These are phyloP conservation scores for Vigna mungo DNA, from an alignment of 306 rosid species.

Conservation along the genomic window DNA sequence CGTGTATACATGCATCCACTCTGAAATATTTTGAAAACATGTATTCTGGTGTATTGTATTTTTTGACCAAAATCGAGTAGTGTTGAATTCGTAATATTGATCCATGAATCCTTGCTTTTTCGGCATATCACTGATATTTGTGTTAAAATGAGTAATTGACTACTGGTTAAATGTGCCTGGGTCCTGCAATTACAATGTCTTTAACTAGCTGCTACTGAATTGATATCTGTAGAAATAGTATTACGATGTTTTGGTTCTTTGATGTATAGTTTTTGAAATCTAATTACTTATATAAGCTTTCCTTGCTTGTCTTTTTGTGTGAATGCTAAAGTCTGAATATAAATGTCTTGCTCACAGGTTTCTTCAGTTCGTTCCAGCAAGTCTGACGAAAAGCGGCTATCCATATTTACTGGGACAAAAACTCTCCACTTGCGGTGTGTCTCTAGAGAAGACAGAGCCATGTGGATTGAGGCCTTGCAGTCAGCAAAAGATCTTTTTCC, in stretches of 20 bases:
- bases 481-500: conserved; percentile 95
- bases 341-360: conserved; percentile 69
- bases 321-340: conserved; percentile 44
- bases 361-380: conserved; percentile 96
- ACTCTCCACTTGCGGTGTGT: conserved; percentile 90
- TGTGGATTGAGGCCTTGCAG: conserved; percentile 89
- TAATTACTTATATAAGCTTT: conserved; percentile 1
- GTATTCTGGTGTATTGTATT: conserved; percentile 19
- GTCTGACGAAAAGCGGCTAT: conserved; percentile 94
- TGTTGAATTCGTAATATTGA: too few relatives aligned
- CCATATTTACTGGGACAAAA: conserved; percentile 93
- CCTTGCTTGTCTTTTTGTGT: conserved; percentile 22
- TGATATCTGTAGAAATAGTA: background rate
- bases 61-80: too few relatives aligned
- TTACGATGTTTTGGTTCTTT: conserved; percentile 10
- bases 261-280: background rate
- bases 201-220: conserved; percentile 33
- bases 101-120: conserved; percentile 5
- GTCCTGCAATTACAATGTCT: conserved; percentile 19
- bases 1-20: conserved; percentile 22
- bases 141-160: background rate
- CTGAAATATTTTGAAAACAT: conserved; percentile 30
- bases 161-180: conserved; percentile 26
- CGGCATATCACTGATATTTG: conserved; percentile 3
- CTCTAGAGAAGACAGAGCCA: conserved; percentile 84